Evolutionary conservation across 169 alveolate species (phyloP).

Genomic region (Babesia ovis): DNA sequence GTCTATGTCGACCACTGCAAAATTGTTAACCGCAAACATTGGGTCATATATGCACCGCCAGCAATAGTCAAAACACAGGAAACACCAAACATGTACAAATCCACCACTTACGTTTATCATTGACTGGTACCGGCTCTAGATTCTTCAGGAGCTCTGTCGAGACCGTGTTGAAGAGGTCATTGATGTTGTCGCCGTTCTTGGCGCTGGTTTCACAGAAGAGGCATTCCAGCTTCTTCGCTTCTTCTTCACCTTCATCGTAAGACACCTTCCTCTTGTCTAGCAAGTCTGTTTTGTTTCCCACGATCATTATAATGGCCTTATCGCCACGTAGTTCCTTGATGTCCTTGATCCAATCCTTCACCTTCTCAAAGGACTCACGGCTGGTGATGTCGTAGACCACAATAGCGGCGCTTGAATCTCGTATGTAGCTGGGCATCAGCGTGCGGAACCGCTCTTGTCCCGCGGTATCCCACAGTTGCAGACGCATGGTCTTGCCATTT

Average conservation of each 20-base stretch:
- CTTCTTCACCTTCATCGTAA: slow-evolving; percentile 91
- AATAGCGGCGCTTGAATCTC: slow-evolving; percentile 96
- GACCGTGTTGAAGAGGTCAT: slow-evolving; percentile 53
- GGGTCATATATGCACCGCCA: not conserved
- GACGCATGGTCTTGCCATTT: slow-evolving; percentile 93
- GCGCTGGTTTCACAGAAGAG: slow-evolving; percentile 96
- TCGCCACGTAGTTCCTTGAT: slow-evolving; percentile 93
- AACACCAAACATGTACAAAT: not conserved
- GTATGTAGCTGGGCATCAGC: slow-evolving; percentile 94
- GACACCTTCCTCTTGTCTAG: slow-evolving; percentile 90
- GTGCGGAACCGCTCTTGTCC: slow-evolving; percentile 97
- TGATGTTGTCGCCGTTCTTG: slow-evolving; percentile 92
- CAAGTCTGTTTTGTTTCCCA: slow-evolving; percentile 97
- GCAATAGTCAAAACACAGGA: not conserved
- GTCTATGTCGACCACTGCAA: slow-evolving; percentile 65
- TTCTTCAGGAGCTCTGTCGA: slow-evolving; percentile 61
- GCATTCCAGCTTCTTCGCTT: slow-evolving; percentile 88
- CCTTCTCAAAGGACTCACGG: slow-evolving; percentile 87
- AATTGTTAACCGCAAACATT: not conserved
- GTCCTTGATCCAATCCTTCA: slow-evolving; percentile 95
- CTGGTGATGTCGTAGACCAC: slow-evolving; percentile 94
- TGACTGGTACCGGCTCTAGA: slow-evolving; percentile 61
- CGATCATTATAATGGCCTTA: slow-evolving; percentile 92
- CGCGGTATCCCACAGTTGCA: slow-evolving; percentile 98
- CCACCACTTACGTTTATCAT: slow-evolving; percentile 51